These are phyloP conservation scores for Vachellia collinsii DNA, from an alignment of 306 rosid species.

Conservation along the genomic window DNA sequence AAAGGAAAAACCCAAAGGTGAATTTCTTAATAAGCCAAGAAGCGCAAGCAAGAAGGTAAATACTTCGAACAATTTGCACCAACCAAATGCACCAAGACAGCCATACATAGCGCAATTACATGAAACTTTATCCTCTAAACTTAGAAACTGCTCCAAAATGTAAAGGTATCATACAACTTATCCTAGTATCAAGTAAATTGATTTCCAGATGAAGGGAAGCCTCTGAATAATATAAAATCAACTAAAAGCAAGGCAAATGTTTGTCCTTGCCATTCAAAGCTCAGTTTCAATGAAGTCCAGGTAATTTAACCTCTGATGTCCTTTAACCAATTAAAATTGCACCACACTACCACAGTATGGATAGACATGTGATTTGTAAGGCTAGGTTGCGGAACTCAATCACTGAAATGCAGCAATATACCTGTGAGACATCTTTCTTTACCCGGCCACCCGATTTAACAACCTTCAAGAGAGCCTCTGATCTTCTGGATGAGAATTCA, in stretches of 20 bases:
- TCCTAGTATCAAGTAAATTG: background rate
- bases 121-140: background rate
- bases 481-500: constrained; percentile 81
- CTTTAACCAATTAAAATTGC: background rate
- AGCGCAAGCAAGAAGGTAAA: background rate
- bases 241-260: background rate
- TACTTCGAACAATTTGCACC: constrained; percentile 20
- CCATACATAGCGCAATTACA: background rate
- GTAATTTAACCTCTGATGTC: background rate
- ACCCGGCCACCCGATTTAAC: constrained; percentile 68
- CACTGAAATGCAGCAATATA: constrained; percentile 29
- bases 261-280: constrained; percentile 1
- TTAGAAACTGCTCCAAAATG: background rate
- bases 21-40: constrained; percentile 5
- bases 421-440: constrained; percentile 63
- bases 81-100: background rate
- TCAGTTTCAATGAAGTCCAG: constrained; percentile 11
- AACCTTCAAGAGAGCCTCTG: constrained; percentile 73
- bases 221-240: constrained; percentile 5
- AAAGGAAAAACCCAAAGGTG: constrained; percentile 17
- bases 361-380: background rate
- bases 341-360: background rate
- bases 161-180: background rate
- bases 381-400: constrained; percentile 4
- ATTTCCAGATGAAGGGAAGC: background rate